Evolutionary conservation across 2,329 filamentous ascomycete genomes (phyloP), one percentile per base, ranked within the genome.

Genomic region (Diaporthe sp.): DNA sequence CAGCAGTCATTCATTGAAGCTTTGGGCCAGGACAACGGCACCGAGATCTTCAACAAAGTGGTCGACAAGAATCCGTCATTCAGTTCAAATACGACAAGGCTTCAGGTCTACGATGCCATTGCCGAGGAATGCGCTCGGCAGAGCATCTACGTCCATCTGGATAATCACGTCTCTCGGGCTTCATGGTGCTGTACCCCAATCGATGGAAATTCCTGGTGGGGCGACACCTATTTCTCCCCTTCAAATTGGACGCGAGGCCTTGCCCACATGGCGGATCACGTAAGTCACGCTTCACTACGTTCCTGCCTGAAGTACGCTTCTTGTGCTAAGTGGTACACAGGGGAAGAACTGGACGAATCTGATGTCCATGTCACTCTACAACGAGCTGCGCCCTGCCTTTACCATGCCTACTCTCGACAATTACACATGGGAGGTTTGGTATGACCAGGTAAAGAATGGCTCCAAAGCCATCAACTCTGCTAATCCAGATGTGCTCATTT

Each of bases 181-280:
- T 83, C 84, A 71, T 92, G 90, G 90, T 92, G 90, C 79, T 92
- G 90, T 77, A 84, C 83, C 12, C 83, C 81, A 0, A 82, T 79
- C 0, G 90, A 92, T 69, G 89, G 88, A 4, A 92, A 92, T 78
- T 82, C 85, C 32, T 92, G 89, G 89, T 92, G 90, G 82, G 89
- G 90, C 15, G 91, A 93, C 78, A 85, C 81, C 0, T 86, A 91
- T 77, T 93, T 92, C 76, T 81, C 88, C 73, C 84, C 87, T 0
- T 81, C 83, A 1, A 92, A 92, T 53, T 93, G 92, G 92, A 84
- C 86, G 8, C 84, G 91, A 12, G 92, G 91, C 0, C 83, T 90
- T 30, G 80, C 82, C 0, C 93, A 88, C 78, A 92, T 93, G 88
- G 88, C 90, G 0, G 80, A 85, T 2, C 90, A 92, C 76, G 88